Evolutionary conservation across 345 rosid genomes (phyloP), one percentile per base, ranked within the genome.

Genomic region (Durio zibethinus): DNA sequence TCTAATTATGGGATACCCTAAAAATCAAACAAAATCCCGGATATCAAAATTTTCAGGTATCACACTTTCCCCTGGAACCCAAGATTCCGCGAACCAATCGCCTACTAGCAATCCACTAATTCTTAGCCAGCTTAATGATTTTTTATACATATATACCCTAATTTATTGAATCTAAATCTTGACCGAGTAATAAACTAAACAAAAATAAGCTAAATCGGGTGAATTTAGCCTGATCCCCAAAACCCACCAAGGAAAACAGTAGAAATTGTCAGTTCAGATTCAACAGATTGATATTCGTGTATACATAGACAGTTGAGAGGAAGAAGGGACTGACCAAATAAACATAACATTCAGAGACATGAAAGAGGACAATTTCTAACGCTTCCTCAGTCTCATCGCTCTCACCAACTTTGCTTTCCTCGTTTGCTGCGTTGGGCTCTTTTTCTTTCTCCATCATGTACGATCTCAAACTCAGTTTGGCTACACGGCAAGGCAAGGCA

Each of bases 291-390:
- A 57, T 54, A 74, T 74, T 23, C 38, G 29, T 15, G 40, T 4
- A 27, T 18, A 15, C 36, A 31, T 48, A 71, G 27, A 27, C 5
- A 50, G 16, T 40, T 20, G 25, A 74, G 45, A 50, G 66, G 54
- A 29, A 71, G 20, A 10, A 27, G 42, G 25, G 15, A 45, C 82
- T 77, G 83, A 93, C 97, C 92, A 90, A 70, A 86, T 93, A 92
- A 79, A 93, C 98, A 78, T 95, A 95, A 82, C 97, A 93, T 86
- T 96, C 98, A 66, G 98, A 83, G 70, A 96, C 97, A 81, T 92
- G 94, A 85, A 90, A 95, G 35, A 92, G 90, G 79, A 90, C 60
- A 70, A 96, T 85, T 88, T 96, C 99, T 45, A 92, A 67, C 14
- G 84, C 84, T 76, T 71, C 74, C 8, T 90, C 97, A 20, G 78